Evolutionary conservation across 2,329 filamentous ascomycete species (phyloP), one percentile per base, ranked within the genome.

Genomic region (Diplodia sapinea): DNA sequence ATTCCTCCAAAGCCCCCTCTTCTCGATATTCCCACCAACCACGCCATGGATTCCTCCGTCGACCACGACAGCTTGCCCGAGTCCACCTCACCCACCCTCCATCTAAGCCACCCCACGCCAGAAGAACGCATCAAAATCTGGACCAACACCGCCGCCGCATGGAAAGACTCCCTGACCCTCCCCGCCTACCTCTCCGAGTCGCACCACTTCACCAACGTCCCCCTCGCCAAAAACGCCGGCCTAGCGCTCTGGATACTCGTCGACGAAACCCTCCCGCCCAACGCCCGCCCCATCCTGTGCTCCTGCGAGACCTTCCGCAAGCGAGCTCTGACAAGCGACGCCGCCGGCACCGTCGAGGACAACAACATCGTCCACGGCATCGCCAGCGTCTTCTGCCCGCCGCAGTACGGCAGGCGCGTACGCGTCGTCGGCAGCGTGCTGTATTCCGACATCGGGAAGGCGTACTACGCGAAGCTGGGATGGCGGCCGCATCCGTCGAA

Each of bases 381-480:
- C 67, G 91, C 88, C 17, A 91, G 89, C 69, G 92, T 96, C n/a
- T 95, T 89, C 76, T 93, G 89, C 3, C 85, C 88, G 47, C 84
- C 87, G 0, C 82, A 87, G 72, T 87, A 87, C 23, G 23, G 23
- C 23, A 2, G 23, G 23, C 23, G 23, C 23, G 23, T 1, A 2
- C 23, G 23, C 23, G 23, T 23, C 23, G 23, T 85, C 7, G 93
- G 93, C 76, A 93, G 90, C 0, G 85, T 94, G 7, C 83, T 96
- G 13, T 96, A 89, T 79, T 96, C 93, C 9, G 92, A 96, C 73
- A 93, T 96, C 70, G 92, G 94, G 23, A 91, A 92, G 82, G 81
- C 82, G 49, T 97, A 93, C 79, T 97, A 97, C 79, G 86, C 90
- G 3, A 84, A 83, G 38, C 84, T 88, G 70, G 93, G 93, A 55